Percentiles rank a stretch among this genome's conserved stretches.
These are phyloP conservation scores for Sclerotinia sclerotiorum DNA, from an alignment of 2,329 filamentous ascomycete species.

Conservation along the genomic window DNA sequence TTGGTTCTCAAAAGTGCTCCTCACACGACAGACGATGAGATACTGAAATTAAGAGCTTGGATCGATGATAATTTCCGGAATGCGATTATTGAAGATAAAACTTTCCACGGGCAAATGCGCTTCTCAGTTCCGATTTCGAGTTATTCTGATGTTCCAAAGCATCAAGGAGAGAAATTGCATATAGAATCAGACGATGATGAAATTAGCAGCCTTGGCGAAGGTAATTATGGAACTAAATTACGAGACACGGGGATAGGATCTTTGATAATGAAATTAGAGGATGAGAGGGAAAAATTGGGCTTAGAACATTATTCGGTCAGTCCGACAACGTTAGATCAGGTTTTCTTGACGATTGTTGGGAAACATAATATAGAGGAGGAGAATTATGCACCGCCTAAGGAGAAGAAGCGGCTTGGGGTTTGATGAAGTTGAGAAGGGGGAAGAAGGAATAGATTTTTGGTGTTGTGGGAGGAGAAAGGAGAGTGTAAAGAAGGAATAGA, in stretches of 20 bases:
- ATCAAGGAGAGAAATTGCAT: not conserved
- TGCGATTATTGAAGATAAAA: slow-evolving; percentile 69
- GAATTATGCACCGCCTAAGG: slow-evolving; percentile 45
- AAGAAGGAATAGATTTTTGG: not conserved
- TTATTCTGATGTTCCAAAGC: slow-evolving; percentile 43
- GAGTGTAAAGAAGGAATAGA: not conserved
- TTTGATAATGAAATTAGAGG: slow-evolving; percentile 72
- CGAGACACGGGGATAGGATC: slow-evolving; percentile 52
- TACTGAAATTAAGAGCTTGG: slow-evolving; percentile 65
- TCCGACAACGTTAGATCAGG: slow-evolving; percentile 85
- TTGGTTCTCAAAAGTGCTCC: slow-evolving; percentile 74
- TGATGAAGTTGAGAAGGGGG: not conserved
- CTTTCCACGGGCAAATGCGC: slow-evolving; percentile 83
- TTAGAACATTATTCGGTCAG: slow-evolving; percentile 85
- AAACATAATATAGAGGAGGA: slow-evolving; percentile 79
- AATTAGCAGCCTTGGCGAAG: slow-evolving; percentile 28
- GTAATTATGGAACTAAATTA: slow-evolving; percentile 21
- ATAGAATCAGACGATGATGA: slow-evolving; percentile 26
- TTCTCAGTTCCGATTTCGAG: slow-evolving; percentile 64
- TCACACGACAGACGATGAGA: slow-evolving; percentile 67
- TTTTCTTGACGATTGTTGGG: slow-evolving; percentile 83
- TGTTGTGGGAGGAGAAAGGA: not conserved
- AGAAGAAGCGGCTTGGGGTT: slow-evolving; percentile 19
- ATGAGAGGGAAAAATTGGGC: slow-evolving; percentile 64
- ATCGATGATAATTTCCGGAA: slow-evolving; percentile 59